These are phyloP conservation scores for Trifolium repens DNA, from an alignment of 306 rosid genomes.

Conservation along the genomic window DNA sequence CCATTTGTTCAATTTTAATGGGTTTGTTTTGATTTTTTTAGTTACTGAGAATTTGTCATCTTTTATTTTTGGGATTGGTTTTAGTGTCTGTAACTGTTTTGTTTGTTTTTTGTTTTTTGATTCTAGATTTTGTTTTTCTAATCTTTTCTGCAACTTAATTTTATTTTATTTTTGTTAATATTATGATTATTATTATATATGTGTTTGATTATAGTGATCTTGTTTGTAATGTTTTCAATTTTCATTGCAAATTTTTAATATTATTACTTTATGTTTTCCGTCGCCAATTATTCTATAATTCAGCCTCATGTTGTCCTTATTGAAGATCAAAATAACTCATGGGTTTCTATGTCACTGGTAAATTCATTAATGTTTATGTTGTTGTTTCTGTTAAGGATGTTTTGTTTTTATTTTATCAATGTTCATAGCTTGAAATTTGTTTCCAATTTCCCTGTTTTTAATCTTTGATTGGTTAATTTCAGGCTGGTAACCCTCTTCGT, in stretches of 20 bases:
- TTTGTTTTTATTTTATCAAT: not conserved
- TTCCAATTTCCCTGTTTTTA: not conserved
- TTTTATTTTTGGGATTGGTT: conserved; percentile 33
- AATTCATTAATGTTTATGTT: conserved; percentile 25
- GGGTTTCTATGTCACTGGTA: conserved; percentile 47
- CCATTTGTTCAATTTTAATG: not conserved
- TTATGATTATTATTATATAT: not conserved
- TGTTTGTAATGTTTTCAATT: not conserved
- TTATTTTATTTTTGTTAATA: not conserved
- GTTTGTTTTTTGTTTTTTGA: not conserved
- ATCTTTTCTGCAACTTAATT: conserved; percentile 21
- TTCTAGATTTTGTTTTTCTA: conserved; percentile 8
- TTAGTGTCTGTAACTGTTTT: conserved; percentile 38
- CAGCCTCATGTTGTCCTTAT: conserved; percentile 38
- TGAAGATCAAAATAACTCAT: conserved; percentile 30
- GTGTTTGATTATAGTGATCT: not conserved
- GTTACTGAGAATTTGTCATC: conserved; percentile 39
- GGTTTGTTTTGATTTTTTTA: conserved; percentile 34
- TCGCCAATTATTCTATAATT: conserved; percentile 29
- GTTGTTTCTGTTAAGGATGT: conserved; percentile 12
- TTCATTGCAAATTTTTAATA: not conserved
- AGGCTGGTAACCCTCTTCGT: conserved; percentile 44
- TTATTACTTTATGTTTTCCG: conserved; percentile 26
- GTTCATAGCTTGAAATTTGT: conserved; percentile 16
- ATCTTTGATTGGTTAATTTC: no score